Evolutionary conservation across 345 rosid genomes (phyloP), one percentile per base, ranked within the genome.

Genomic region (Acer campestre): DNA sequence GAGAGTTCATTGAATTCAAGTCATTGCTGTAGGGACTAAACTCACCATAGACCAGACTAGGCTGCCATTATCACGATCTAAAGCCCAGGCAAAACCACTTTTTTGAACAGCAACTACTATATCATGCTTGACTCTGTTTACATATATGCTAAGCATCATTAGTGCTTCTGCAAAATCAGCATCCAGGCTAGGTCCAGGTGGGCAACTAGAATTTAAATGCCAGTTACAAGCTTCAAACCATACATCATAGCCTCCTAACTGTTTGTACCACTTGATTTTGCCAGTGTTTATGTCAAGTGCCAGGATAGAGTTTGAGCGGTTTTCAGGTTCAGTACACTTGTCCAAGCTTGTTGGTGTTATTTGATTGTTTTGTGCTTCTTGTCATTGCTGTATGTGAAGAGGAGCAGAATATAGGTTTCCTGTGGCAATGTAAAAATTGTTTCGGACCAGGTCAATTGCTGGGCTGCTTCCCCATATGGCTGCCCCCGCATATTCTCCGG

Each of bases 121-220:
- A 29, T 83, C 85, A 49, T 17, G 22, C 73, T 62, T 67, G 31
- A 16, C 58, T 56, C 58, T 78, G 25, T 80, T 77, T 1, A 46
- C 56, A 14, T 46, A 2, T 1, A 77, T 53, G 35, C 53, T 64
- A 1, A 83, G 35, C 79, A 83, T 74, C 85, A 83, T 72, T 7
- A 83, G 85, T 10, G 81, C 86, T 46, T 80, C 86, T 22, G 66
- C 75, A 49, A 80, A 83, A 80, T 80, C 86, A 13, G 86, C 86
- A 70, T 83, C 83, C 0, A 81, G 79, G 48, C 38, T 83, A 0
- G 86, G 86, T 3, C 86, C 83, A 12, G 78, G 77, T 0, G 86
- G 86, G 70, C 86, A 83, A 35, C 27, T 29, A n/a, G 83, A 67
- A 1, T 61, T 55, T 7, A 71, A 76, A 7, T 31, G 67, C 67